Conservation (phyloP, 1,284 basidiomycete species). For the Mycosarcoma maydis region DNA sequence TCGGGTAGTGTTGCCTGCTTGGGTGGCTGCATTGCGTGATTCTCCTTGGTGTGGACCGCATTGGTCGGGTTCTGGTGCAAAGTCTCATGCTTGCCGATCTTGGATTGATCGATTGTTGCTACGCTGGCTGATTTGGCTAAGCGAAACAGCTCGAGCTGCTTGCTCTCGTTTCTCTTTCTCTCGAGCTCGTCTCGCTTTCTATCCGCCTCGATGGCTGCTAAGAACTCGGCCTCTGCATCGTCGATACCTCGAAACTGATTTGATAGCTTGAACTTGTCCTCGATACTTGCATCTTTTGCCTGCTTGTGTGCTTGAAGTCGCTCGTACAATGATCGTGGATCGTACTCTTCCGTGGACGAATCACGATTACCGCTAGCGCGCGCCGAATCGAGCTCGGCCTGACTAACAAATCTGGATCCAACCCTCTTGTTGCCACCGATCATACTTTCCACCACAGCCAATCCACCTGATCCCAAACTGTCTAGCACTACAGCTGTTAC, state of each 20-base stretch:
- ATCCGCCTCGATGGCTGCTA: slow-evolving; percentile 34
- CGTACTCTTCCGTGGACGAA: slow-evolving; percentile 20
- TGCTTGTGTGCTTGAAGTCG: slow-evolving; percentile 54
- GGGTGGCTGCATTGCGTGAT: no score
- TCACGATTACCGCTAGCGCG: no score
- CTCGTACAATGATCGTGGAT: slow-evolving; percentile 48
- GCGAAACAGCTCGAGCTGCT: slow-evolving; percentile 46
- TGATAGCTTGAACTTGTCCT: slow-evolving; percentile 58
- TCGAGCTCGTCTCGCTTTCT: slow-evolving; percentile 16
- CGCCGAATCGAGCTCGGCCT: slow-evolving; percentile 22
- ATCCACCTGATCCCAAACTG: no score
- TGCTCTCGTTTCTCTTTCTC: slow-evolving; percentile 44
- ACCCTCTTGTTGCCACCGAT: not conserved
- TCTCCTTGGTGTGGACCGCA: no score
- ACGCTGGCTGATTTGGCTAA: no score
- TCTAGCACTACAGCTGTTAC: no score
- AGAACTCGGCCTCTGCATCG: slow-evolving; percentile 57
- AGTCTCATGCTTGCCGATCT: no score
- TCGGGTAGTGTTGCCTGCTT: not conserved
- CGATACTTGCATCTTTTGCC: slow-evolving; percentile 56
- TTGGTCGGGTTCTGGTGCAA: no score
- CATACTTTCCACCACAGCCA: no score
- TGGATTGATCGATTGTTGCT: no score
- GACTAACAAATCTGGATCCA: slow-evolving; percentile 38
- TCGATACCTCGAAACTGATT: slow-evolving; percentile 65